Evolutionary conservation across 192 early-diverging fungal genomes (phyloP).

Genomic region (Radiomyces spectabilis): DNA sequence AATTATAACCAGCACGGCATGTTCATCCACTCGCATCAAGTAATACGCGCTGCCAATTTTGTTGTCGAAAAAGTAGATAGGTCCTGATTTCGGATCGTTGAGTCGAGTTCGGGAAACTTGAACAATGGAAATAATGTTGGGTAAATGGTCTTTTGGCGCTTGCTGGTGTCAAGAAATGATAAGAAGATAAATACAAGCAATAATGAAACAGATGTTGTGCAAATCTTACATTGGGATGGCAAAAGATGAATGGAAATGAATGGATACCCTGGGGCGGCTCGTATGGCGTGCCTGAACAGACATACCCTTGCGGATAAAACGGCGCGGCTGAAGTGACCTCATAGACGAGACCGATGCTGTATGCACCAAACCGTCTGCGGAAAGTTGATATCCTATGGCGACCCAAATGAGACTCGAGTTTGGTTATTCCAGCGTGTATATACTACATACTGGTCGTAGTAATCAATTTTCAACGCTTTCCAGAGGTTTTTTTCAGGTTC

Average conservation of each 20-base stretch:
- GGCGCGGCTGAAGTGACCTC: conserved; percentile 30
- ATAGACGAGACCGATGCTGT: conserved; percentile 38
- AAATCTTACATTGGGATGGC: conserved; percentile 36
- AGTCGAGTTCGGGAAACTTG: conserved; percentile 31
- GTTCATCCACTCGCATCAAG: conserved; percentile 35
- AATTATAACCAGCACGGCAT: conserved; percentile 42
- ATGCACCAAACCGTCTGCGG: conserved; percentile 31
- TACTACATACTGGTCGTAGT: conserved; percentile 34
- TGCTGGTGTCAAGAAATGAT: conserved; percentile 20
- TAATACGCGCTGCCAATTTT: conserved; percentile 45
- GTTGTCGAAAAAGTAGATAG: conserved; percentile 40
- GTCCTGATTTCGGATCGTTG: conserved; percentile 23
- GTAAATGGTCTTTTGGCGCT: conserved; percentile 39
- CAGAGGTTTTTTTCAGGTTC: conserved; percentile 30
- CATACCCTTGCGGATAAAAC: conserved; percentile 35
- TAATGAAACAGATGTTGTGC: neutral
- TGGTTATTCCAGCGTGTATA: neutral
- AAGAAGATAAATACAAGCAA: neutral
- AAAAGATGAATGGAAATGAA: conserved; percentile 49
- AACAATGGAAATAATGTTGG: conserved; percentile 47
- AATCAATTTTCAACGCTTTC: conserved; percentile 35
- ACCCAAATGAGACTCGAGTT: no score
- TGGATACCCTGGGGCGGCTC: conserved; percentile 43
- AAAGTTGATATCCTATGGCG: conserved; percentile 38
- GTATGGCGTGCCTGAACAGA: conserved; percentile 31